Base-by-base conservation (phyloP, 2,329 filamentous ascomycete genomes). In the Colletotrichum scovillei region DNA sequence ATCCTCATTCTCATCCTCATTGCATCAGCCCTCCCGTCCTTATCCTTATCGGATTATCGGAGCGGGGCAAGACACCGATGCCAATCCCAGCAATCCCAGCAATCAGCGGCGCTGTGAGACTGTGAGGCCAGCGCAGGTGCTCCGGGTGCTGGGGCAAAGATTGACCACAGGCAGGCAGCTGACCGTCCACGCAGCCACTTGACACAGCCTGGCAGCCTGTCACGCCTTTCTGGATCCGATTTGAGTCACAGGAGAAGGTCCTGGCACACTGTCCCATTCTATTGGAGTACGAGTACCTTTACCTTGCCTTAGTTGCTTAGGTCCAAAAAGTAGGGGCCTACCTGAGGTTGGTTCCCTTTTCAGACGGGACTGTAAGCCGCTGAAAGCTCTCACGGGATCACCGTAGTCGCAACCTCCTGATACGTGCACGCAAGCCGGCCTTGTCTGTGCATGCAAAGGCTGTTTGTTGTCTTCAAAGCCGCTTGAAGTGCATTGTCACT, bases 41-140 rank as follows among this genome's bases (percentile, higher is more conserved):
- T 71, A 73, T 73, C 71, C 71, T 73, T 71, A 73, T 73, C 71
- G 71, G 71, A 71, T 66, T 73, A 42, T 63, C 71, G 71, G 71
- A 71, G 67, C 56, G 60, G 67, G 71, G 71, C 67, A 66, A 62
- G 56, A 73, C 62, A 73, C 67, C 71, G 71, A 73, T 62, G 56
- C 32, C 60, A 49, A 24, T 56, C 69, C 46, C 53, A 57, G 58
- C 49, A 46, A 30, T 32, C 30, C 46, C 53, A 57, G 58, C 60
- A 46, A 26, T 62, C 70, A 70, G 42, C 42, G 42, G 19, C 42
- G 42, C 42, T 22, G 19, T 49, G 42, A 22, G 42, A 60, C 53
- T 32, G 32, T 35, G 32, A 56, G n/a, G 46, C 62, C 32, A 57
- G 67, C 32, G 70, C 70, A 70, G 70, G 60, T 65, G 53, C 67